Conservation (phyloP, 306 rosid species). For the Rubus idaeus region DNA sequence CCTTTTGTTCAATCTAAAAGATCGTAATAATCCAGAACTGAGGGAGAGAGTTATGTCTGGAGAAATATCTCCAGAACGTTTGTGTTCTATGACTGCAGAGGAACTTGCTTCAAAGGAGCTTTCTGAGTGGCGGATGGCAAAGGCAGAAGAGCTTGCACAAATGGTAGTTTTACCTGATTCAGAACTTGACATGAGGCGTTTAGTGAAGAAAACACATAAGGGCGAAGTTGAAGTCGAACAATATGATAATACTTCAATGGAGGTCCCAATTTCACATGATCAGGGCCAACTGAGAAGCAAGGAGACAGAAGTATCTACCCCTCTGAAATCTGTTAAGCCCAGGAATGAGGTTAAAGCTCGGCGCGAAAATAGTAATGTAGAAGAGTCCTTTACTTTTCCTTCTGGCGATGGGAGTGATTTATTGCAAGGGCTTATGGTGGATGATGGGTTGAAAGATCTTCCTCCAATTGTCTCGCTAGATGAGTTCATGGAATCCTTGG, state of each 20-base stretch:
- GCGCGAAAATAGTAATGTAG: conserved; percentile 40
- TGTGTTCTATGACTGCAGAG: conserved; percentile 96
- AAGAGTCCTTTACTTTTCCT: conserved; percentile 50
- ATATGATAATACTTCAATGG: conserved; percentile 51
- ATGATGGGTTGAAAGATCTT: conserved; percentile 78
- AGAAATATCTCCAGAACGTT: conserved; percentile 66
- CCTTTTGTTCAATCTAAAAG: conserved; percentile 92
- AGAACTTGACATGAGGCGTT: conserved; percentile 78
- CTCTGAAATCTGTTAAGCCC: conserved; percentile 35
- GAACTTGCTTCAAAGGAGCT: conserved; percentile 99
- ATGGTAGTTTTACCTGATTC: conserved; percentile 92
- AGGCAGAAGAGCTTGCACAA: conserved; percentile 98
- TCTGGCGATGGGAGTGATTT: conserved; percentile 63
- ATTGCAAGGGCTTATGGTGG: conserved; percentile 78
- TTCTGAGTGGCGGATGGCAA: conserved; percentile 96
- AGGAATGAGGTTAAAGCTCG: conserved; percentile 30
- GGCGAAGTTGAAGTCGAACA: conserved; percentile 98
- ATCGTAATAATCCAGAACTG: conserved; percentile 89
- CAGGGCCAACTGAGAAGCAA: conserved; percentile 39
- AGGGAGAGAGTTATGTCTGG: conserved; percentile 92
- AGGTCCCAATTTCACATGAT: conserved; percentile 49
- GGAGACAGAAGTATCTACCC: conserved; percentile 34
- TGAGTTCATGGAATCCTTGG: conserved; percentile 91
- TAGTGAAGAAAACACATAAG: conserved; percentile 93
- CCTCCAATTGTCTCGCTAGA: conserved; percentile 87